Base-by-base conservation (phyloP, 2,329 filamentous ascomycete genomes). In the Plectosphaerella cucumerina region DNA sequence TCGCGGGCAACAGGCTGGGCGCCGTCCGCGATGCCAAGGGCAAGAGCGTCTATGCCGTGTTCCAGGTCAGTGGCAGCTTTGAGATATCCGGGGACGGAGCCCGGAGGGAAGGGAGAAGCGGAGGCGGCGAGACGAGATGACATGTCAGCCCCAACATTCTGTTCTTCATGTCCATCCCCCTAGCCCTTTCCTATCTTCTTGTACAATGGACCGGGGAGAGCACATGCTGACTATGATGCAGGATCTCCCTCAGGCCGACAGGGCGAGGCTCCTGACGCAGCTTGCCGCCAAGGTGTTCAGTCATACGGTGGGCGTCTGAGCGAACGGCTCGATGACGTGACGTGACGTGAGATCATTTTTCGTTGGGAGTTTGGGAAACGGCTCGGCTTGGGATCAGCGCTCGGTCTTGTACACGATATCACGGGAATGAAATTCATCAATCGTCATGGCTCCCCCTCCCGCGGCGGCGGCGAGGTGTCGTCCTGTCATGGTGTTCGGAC, bases 41-140 rank as follows among this genome's bases (percentile, higher is more conserved):
- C 20, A 97, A 97, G 84, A 96, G 90, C 64, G 94, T 99, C 6
- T 97, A 95, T 69, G 78, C 85, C 23, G 94, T 97, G 15, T 97
- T 93, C 67, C 84, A 81, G 72, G 76, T 76, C 60, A 69, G 68
- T 63, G 50, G 43, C 21, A 48, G 44, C 45, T 23, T 58, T 50
- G 52, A 54, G 41, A 48, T 50, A 34, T 50, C 42, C 12, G 26
- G 26, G 12, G 50, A 44, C 44, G 22, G 52, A 49, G 44, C 44
- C 9, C 39, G 39, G 33, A 3, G 11, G 26, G 26, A 18, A 5
- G 6, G n/a, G 8, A 17, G 6, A 14, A 11, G 22, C 14, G 17
- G 35, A 10, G 14, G 35, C 35, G 35, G 35, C 35, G 35, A 18
- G 35, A 43, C 15, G 41, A 31, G 41, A 18, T 37, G 35, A 43